Evolutionary conservation across 192 early-diverging fungal genomes (phyloP), one percentile per base, ranked within the genome.

Genomic region (Coemansia reversa): DNA sequence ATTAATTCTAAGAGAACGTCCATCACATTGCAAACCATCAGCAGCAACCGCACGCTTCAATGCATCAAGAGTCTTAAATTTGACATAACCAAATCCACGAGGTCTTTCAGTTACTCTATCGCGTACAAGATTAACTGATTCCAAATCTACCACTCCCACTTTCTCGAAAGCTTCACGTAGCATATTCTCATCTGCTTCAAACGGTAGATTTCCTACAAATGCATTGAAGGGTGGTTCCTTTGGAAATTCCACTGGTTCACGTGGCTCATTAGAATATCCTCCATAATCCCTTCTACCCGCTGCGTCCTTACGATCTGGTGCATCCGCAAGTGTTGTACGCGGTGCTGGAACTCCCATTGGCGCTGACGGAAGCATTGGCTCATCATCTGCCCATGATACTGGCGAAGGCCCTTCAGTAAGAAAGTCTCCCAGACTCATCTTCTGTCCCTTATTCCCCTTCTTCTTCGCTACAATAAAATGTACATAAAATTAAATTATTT

Each of bases 71-170:
- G 88, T 87, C 22, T 90, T 87, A 72, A 99, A 99, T 85, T 97
- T 94, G 55, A 94, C 90, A 80, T 98, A 99, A 22, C 94, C 95
- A 69, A 91, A 98, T 32, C 97, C 97, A 72, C 95, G 94, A 51
- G 89, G 87, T 74, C 86, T 87, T 39, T 89, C 90, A 55, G 74
- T 85, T 24, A 90, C 88, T 53, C 79, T 88, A 76, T 96, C 93
- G 60, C 85, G 85, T 58, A 94, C 80, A 62, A 99, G 84, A 30
- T 94, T 87, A 53, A 97, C 86, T 22, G 84, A 85, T 62, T 79
- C 83, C 61, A 96, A 87, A 90, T 93, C 48, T 16, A 16, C 39
- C 23, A 81, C 82, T 39, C 64, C 87, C 86, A 90, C 32, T 22
- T 79, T 79, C 28, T 62, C 69, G 72, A 99, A 97, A 56, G 94